phyloP scores from a whole-genome alignment of 2,329 filamentous ascomycete genomes.

The Alternaria rosae region DNA sequence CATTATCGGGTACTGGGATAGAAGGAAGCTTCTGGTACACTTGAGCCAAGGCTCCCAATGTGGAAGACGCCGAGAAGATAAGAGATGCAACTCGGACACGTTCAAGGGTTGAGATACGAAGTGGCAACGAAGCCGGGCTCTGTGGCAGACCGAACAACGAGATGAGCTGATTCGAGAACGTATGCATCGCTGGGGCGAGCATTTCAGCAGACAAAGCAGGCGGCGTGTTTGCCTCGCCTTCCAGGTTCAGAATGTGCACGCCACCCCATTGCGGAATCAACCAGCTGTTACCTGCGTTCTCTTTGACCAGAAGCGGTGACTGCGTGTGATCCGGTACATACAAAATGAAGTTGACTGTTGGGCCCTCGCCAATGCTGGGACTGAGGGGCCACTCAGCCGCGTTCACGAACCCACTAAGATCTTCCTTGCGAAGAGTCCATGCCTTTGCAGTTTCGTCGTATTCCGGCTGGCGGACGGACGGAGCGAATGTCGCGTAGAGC shows the following conservation, averaged over 20 bases:
- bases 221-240: slow-evolving; percentile 42
- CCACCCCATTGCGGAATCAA: slow-evolving; percentile 96
- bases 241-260: slow-evolving; percentile 72
- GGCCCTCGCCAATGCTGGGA: slow-evolving; percentile 89
- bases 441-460: slow-evolving; percentile 63
- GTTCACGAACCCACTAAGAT: slow-evolving; percentile 94
- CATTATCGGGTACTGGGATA: slow-evolving; percentile 87
- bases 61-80: slow-evolving; percentile 87
- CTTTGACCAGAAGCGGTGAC: slow-evolving; percentile 66
- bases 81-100: slow-evolving; percentile 87
- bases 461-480: slow-evolving; percentile 65
- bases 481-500: slow-evolving; percentile 78
- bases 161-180: slow-evolving; percentile 88
- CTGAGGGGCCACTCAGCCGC: slow-evolving; percentile 97
- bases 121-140: slow-evolving; percentile 77
- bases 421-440: slow-evolving; percentile 79
- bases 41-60: slow-evolving; percentile 88
- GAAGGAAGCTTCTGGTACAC: slow-evolving; percentile 81
- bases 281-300: slow-evolving; percentile 76
- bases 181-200: slow-evolving; percentile 82
- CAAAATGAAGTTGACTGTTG: slow-evolving; percentile 94
- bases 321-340: slow-evolving; percentile 79
- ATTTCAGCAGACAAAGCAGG: slow-evolving; percentile 67
- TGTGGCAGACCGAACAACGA: slow-evolving; percentile 86
- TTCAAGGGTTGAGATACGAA: slow-evolving; percentile 83